Conservation (phyloP, 805 yeast genomes). For the Hanseniaspora pseudoguilliermondii region DNA sequence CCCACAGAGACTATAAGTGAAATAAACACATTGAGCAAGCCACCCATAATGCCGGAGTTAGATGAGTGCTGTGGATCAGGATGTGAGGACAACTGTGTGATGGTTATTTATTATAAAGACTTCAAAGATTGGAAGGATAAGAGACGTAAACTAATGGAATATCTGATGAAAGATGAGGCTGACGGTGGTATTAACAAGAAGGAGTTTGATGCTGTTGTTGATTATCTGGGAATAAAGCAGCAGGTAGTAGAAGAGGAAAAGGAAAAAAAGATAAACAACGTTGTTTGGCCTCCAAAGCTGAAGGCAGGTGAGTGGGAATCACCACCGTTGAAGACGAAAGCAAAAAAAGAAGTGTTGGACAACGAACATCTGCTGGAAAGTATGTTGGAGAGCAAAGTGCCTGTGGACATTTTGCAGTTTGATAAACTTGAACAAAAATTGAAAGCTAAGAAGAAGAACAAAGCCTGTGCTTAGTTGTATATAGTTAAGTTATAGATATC, state of each 20-base stretch:
- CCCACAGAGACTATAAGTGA: conserved; percentile 24
- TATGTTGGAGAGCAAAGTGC: neutral
- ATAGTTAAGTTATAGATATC: neutral
- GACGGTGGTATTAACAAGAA: neutral
- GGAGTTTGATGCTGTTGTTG: conserved; percentile 1
- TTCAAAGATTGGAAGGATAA: conserved; percentile 62
- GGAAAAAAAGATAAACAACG: neutral
- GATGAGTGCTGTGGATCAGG: conserved; percentile 98
- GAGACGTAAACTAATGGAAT: conserved; percentile 26
- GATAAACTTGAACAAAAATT: conserved; percentile 7
- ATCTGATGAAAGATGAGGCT: conserved; percentile 1
- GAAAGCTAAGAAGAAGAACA: neutral
- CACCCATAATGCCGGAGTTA: conserved; percentile 49
- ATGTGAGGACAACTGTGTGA: conserved; percentile 79
- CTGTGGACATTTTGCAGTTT: conserved; percentile 7
- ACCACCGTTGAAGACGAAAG: neutral
- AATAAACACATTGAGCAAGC: conserved; percentile 65
- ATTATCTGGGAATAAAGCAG: neutral
- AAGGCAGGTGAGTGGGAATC: conserved; percentile 6
- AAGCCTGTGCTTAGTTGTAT: neutral
- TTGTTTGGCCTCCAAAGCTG: neutral
- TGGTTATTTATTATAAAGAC: conserved; percentile 88
- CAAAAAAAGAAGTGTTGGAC: neutral
- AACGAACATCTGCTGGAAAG: neutral
- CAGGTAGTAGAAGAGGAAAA: neutral